Evolutionary conservation across 306 rosid species (phyloP), one percentile per base, ranked within the genome.

Genomic region (Styphnolobium japonicum): DNA sequence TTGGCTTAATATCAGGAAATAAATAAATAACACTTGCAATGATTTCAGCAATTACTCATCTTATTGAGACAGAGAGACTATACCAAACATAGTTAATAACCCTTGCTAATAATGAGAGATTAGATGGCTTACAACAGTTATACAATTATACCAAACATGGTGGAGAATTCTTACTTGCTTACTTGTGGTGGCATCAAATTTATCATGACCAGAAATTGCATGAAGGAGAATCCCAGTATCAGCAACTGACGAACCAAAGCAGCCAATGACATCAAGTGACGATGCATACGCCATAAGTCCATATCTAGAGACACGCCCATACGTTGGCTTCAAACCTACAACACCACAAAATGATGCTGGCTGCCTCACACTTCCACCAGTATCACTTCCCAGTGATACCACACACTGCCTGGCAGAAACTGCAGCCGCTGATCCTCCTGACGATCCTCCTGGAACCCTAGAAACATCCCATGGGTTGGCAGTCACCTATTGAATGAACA

Each of bases 341-440:
- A 95, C 99, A 42, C 99, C 99, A 65, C 98, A 95, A 76, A 95
- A 95, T 6, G 97, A 93, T 29, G 99, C 99, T 9, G 99, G 99
- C 86, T 93, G 99, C 87, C 99, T 86, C 79, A 95, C 99, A 71
- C 99, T 95, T 80, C 99, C 99, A 67, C 99, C 99, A 16, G 99
- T 93, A 83, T 95, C 99, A 85, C 99, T 95, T 85, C 99, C 99
- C 81, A 95, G 79, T 0, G 99, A 90, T 21, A 93, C 96, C 61
- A 91, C 89, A 77, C 98, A 88, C 89, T 95, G 99, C 83, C 98
- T 85, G 10, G 96, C 98, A 77, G 99, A 93, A 77, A 95, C 99
- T 65, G 99, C 99, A 53, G 98, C 94, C 16, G 99, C 99, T 0
- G 99, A 95, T 65, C 99, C 99, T 39, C 98, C 99, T 0, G 98